These are phyloP conservation scores for Anthracocystis walkeri DNA, from an alignment of 1,284 basidiomycete species.

Conservation along the genomic window DNA sequence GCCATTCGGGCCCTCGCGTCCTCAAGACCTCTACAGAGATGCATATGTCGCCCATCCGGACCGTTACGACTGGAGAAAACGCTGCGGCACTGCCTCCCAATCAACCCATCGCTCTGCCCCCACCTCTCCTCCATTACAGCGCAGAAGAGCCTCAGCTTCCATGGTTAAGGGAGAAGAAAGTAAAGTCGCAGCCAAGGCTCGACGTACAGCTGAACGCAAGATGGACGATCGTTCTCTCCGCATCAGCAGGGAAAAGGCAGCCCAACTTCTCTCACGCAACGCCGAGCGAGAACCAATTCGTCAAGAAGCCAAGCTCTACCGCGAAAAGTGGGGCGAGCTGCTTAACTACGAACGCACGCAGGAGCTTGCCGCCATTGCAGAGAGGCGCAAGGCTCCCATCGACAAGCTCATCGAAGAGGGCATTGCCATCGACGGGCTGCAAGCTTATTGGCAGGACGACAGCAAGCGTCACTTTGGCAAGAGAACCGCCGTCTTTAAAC, in stretches of 20 bases:
- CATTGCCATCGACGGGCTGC: constrained; percentile 58
- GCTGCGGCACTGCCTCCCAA: constrained; percentile 6
- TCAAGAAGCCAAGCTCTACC: constrained; percentile 38
- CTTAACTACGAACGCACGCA: constrained; percentile 53
- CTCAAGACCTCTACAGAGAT: constrained; percentile 44
- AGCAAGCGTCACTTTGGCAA: constrained; percentile 57
- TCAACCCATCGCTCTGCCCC: background rate
- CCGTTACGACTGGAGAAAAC: constrained; percentile 48
- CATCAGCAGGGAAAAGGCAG: constrained; percentile 38
- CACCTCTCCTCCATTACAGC: constrained; percentile 21
- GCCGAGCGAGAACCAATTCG: constrained; percentile 40
- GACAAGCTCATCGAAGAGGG: constrained; percentile 53
- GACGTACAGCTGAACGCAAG: constrained; percentile 35
- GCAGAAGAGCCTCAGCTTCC: constrained; percentile 29
- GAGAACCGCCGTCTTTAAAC: constrained; percentile 60
- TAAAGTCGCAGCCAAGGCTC: constrained; percentile 40
- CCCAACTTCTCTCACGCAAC: constrained; percentile 18
- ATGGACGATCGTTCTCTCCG: constrained; percentile 47
- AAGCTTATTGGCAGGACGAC: constrained; percentile 62
- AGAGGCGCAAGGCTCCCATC: constrained; percentile 53
- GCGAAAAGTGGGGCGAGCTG: constrained; percentile 49
- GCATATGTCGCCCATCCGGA: constrained; percentile 44
- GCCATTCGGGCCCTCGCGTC: constrained; percentile 36
- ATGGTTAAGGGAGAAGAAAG: constrained; percentile 42
- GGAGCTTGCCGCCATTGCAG: constrained; percentile 47